These are phyloP conservation scores for Trichoderma sp. DNA, from an alignment of 2,329 filamentous ascomycete species.

Conservation along the genomic window DNA sequence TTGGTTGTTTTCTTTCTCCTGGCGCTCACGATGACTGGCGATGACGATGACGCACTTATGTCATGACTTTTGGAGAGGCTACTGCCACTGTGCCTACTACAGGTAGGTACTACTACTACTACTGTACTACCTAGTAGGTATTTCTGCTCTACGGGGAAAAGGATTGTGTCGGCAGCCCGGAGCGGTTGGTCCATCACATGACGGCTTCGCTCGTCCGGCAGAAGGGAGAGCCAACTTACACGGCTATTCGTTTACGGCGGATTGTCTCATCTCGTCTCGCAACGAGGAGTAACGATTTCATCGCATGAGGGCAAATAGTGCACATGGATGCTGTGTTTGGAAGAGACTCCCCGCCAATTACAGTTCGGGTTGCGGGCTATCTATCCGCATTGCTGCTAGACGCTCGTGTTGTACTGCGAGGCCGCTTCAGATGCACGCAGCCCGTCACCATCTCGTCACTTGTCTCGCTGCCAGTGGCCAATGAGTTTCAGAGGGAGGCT, in stretches of 20 bases:
- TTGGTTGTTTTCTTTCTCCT: neutral
- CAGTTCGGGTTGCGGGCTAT: neutral
- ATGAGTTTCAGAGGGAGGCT: neutral
- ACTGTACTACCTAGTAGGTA: too few relatives aligned
- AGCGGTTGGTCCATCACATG: constrained; percentile 12
- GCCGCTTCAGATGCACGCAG: neutral
- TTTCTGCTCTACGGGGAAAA: constrained; percentile 3
- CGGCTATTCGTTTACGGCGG: neutral
- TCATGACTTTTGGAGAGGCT: neutral
- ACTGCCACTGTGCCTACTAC: too few relatives aligned
- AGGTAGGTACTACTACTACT: too few relatives aligned
- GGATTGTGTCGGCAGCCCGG: constrained; percentile 1
- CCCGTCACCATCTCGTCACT: constrained; percentile 1
- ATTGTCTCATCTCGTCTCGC: neutral
- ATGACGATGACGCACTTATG: neutral
- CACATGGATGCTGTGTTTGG: neutral
- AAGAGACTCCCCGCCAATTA: neutral
- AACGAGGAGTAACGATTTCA: neutral
- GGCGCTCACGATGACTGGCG: neutral
- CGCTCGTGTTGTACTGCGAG: neutral
- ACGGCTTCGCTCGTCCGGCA: neutral
- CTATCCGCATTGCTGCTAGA: neutral
- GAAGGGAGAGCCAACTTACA: constrained; percentile 8
- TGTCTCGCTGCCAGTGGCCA: neutral
- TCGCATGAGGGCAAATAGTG: neutral